Evolutionary conservation across 345 rosid species (phyloP).

Genomic region (Triadica sebifera): DNA sequence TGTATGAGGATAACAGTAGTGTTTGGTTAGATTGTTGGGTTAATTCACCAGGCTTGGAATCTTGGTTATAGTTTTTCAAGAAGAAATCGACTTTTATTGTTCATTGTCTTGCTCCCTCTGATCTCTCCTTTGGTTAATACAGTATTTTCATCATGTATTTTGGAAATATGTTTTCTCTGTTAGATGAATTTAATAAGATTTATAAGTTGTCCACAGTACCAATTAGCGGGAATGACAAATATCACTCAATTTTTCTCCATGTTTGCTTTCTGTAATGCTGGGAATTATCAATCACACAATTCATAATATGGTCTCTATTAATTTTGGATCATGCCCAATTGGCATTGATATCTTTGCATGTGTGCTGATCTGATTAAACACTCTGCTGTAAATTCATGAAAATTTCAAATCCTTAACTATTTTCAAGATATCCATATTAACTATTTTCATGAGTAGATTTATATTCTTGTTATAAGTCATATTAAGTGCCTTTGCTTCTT

Average conservation of each 20-base stretch:
- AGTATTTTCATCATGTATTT: too few relatives aligned
- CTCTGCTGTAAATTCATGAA: background rate
- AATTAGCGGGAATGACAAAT: background rate
- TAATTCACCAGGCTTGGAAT: background rate
- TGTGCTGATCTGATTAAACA: background rate
- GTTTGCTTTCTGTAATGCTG: background rate
- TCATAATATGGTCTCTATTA: background rate
- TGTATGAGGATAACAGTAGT: background rate
- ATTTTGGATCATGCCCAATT: background rate
- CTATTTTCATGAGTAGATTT: background rate
- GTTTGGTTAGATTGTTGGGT: background rate
- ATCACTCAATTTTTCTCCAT: background rate
- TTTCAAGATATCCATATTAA: background rate
- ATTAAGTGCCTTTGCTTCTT: constrained; percentile 2
- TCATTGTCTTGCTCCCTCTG: background rate
- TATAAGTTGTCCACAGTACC: too few relatives aligned
- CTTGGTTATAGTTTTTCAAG: background rate
- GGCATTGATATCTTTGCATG: background rate
- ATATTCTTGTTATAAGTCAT: background rate
- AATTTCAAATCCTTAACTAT: background rate
- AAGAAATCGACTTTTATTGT: background rate
- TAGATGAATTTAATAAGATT: background rate
- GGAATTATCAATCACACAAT: constrained; percentile 3
- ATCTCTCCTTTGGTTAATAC: background rate
- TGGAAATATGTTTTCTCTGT: background rate